Evolutionary conservation across 106 monocot genomes (phyloP).

Genomic region (Narthecium ossifragum): DNA sequence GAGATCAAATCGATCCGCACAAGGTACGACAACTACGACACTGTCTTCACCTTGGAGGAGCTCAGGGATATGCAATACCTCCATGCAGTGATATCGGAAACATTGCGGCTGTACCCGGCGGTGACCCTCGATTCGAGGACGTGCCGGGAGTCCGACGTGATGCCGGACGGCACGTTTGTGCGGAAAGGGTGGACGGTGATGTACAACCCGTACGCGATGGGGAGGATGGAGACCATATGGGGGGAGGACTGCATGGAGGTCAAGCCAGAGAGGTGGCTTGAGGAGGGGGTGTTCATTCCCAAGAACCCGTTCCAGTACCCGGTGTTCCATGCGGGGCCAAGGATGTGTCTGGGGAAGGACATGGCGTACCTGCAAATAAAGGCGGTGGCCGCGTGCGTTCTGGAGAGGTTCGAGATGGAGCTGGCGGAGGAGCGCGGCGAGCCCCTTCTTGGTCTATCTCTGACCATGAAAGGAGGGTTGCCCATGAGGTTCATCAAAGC

Average conservation of each 20-base stretch:
- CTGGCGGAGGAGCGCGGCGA: constrained; percentile 3
- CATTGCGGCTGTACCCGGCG: constrained; percentile 15
- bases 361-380: constrained; percentile 18
- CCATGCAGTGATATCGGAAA: constrained; percentile 18
- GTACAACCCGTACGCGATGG: constrained; percentile 22
- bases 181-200: constrained; percentile 10
- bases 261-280: constrained; percentile 19
- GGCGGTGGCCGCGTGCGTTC: constrained; percentile 10
- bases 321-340: constrained; percentile 15
- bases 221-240: constrained; percentile 13
- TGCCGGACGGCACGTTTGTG: constrained; percentile 23
- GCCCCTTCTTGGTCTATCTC: neutral
- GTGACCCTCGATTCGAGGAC: neutral
- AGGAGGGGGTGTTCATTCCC: constrained; percentile 9
- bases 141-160: constrained; percentile 12
- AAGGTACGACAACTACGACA: neutral
- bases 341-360: constrained; percentile 15
- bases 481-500: constrained; percentile 2
- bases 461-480: constrained; percentile 11
- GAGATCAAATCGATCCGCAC: constrained; percentile 6
- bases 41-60: constrained; percentile 4
- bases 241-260: constrained; percentile 15
- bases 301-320: constrained; percentile 3
- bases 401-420: constrained; percentile 17
- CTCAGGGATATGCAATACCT: constrained; percentile 17